These are phyloP conservation scores for Cryptosporidium canis DNA, from an alignment of 169 alveolate genomes.

Conservation along the genomic window DNA sequence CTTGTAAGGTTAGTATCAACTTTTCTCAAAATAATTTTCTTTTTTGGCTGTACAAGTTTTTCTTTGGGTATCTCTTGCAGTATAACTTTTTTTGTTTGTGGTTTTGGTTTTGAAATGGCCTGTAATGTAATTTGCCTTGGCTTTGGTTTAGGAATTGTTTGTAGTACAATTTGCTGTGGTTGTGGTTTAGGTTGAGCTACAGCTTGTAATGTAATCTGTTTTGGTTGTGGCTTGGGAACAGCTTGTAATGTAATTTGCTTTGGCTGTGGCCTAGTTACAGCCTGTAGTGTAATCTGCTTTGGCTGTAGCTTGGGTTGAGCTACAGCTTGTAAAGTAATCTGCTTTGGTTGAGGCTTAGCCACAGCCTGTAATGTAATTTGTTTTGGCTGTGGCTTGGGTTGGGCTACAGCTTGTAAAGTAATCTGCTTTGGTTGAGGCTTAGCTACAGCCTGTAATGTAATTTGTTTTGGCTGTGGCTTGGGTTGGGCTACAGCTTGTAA, in stretches of 20 bases:
- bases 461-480: neutral
- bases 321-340: neutral
- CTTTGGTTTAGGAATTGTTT: neutral
- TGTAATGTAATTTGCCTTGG: neutral
- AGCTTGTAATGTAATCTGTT: neutral
- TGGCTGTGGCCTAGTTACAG: neutral
- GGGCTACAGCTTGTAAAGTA: neutral
- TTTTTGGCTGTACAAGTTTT: too few relatives aligned
- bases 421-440: neutral
- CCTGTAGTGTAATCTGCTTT: neutral
- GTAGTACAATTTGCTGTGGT: neutral
- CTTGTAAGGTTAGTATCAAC: neutral
- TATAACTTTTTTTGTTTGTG: neutral
- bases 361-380: neutral
- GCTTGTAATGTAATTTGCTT: neutral
- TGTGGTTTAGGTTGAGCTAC: neutral
- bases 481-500: too few relatives aligned
- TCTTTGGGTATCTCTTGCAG: neutral
- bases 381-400: slow-evolving; percentile 3
- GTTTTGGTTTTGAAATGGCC: neutral
- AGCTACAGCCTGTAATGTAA: neutral
- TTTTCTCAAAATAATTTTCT: neutral
- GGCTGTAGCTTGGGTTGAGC: slow-evolving; percentile 6
- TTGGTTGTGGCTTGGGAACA: slow-evolving; percentile 14
- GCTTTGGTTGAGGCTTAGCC: neutral